Base-by-base conservation (phyloP, 1,284 basidiomycete genomes). In the Singerocomus inundabilis region DNA sequence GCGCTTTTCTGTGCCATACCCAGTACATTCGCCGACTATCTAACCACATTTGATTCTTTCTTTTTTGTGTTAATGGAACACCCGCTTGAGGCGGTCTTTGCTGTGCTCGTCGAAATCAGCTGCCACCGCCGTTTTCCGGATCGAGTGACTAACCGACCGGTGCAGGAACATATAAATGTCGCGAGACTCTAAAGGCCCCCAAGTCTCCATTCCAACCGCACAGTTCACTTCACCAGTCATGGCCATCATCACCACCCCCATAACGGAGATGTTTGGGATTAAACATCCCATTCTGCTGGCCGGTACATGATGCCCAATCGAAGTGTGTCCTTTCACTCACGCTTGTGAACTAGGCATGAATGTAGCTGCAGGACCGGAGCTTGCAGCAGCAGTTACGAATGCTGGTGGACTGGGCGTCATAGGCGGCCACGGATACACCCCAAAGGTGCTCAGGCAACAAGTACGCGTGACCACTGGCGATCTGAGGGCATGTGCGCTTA, bases 211-310 rank as follows among this genome's bases (percentile, higher is more conserved):
- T 24, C 24, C 26, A n/a, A 25, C 9, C 13, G 21, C 21, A 21
- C 21, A 21, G 21, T 21, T 36, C 40, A 12, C 15, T 34, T 15
- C 13, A 16, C 11, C 16, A n/a, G 29, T 12, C 44, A 67, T 64
- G 62, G 49, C 52, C 52, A 65, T 59, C 38, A 85, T 88, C 49
- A 70, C 77, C 35, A 93, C 91, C 1, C 86, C 88, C 26, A 76
- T 94, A 56, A 94, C 91, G 30, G 78, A 91, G 69, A 73, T 91
- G 48, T 92, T 96, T 70, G 82, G 82, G 51, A 88, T 95, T 70
- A 80, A 87, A 69, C 93, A 96, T 67, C 93, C 93, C 40, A 80
- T 96, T 58, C 70, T 95, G 54, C 84, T 96, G 26, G 93, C 93
- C 49, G 91, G 90, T 73, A 56, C 57, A 64, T 26, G 11, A 5